Evolutionary conservation across 352 stramenopile species (phyloP), one percentile per base, ranked within the genome.

Genomic region (Phytopythium kandeliae): DNA sequence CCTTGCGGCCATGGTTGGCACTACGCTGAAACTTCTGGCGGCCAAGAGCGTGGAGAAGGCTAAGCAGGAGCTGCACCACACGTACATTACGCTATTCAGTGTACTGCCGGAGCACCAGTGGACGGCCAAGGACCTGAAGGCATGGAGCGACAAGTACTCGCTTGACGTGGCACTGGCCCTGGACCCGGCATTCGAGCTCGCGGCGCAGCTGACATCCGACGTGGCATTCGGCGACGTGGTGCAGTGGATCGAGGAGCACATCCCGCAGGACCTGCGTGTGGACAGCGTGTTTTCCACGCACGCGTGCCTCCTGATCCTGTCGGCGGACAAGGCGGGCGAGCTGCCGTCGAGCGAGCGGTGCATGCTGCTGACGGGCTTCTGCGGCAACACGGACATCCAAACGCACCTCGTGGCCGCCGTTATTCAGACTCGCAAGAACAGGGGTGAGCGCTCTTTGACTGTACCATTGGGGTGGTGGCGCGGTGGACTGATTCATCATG

Each of bases 281-380:
- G 74, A 90, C 51, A 65, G 58, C 0, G 42, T 91, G 19, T 90
- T 93, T 34, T 67, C 65, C 17, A 72, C 73, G 34, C 73, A 92
- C 53, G 61, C 68, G 40, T 88, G 74, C 33, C 51, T 92, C 40
- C 83, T 93, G 22, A 74, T 93, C 37, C 55, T 91, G 31, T 69
- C 63, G 25, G 49, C 67, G 30, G 65, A 58, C n/a, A 74, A 84
- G 51, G 60, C 77, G 34, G 74, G 57, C n/a, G 63, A 78, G 38
- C 31, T 84, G 45, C 78, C 78, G 7, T 89, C 77, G 48, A 47
- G 55, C 25, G 75, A 86, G 44, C 68, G 71, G 12, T 75, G 69
- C 58, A 83, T 87, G 65, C 74, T 93, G 40, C 51, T 93, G 9
- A 86, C 65, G 19, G 83, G 83, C 22, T 79, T 93, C 26, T 88